Evolutionary conservation across 106 monocot species (phyloP).

Genomic region (Dendrobium officinale): DNA sequence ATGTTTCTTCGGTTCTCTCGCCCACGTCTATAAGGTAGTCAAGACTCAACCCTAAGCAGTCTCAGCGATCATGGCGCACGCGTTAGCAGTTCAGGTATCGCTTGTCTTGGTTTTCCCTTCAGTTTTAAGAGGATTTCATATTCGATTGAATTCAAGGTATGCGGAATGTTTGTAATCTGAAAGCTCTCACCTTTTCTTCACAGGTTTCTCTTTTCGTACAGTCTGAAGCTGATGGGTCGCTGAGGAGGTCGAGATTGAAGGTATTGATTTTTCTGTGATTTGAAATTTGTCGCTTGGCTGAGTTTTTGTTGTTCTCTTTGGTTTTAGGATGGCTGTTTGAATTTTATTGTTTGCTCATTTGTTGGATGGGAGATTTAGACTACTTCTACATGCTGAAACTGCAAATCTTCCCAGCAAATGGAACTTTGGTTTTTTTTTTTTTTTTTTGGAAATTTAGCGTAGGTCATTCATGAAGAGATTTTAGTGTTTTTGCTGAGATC

Average conservation of each 20-base stretch:
- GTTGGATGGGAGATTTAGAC: background rate
- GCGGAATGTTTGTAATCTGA: background rate
- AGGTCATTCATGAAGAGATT: no score
- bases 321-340: background rate
- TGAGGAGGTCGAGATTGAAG: conserved; percentile 19
- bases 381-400: background rate
- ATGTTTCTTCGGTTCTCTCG: no score
- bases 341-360: background rate
- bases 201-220: conserved; percentile 8
- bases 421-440: background rate
- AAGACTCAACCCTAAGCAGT: background rate
- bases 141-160: background rate
- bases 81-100: conserved; percentile 13
- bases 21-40: no score
- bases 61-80: conserved; percentile 19
- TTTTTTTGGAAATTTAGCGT: no score
- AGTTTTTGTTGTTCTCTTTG: background rate
- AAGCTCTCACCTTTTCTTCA: background rate
- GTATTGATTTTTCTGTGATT: conserved; percentile 4
- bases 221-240: conserved; percentile 8
- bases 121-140: background rate
- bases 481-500: background rate
- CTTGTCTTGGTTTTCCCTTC: background rate
- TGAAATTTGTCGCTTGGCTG: background rate
- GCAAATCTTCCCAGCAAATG: background rate